A percentile compares a stretch with the other conserved stretches of the same genome.
phyloP scores from a whole-genome alignment of 805 yeast genomes.

The Ogataea pilisensis region DNA sequence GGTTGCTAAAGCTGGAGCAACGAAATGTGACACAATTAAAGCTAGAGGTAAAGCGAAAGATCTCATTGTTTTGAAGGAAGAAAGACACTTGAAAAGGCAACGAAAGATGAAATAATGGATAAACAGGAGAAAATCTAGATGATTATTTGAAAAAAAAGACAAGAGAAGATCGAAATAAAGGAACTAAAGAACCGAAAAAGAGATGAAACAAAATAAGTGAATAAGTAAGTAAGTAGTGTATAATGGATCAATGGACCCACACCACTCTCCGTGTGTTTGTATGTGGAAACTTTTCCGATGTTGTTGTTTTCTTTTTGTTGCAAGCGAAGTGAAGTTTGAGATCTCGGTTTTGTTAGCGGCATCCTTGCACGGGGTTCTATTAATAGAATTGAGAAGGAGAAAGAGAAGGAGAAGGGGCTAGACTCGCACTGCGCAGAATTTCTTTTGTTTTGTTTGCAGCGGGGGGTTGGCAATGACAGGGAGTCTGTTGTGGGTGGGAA shows the following conservation, averaged over 20 bases:
- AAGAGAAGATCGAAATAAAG: neutral
- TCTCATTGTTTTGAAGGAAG: slow-evolving; percentile 13
- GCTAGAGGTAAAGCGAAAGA: slow-evolving; percentile 22
- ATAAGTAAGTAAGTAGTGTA: neutral
- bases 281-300: neutral
- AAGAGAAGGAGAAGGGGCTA: too few species aligned
- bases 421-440: too few species aligned
- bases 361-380: too few species aligned
- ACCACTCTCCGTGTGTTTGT: too few species aligned
- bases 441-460: too few species aligned
- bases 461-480: too few species aligned
- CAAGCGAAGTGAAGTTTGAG: neutral
- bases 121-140: too few species aligned
- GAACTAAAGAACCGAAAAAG: neutral
- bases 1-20: slow-evolving; percentile 47
- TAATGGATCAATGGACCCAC: neutral
- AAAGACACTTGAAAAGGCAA: too few species aligned
- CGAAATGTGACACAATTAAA: slow-evolving; percentile 35
- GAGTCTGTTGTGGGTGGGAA: too few species aligned
- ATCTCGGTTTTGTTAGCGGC: neutral
- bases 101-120: too few species aligned
- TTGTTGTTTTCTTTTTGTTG: neutral
- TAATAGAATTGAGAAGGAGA: too few species aligned
- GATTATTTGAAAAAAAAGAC: neutral
- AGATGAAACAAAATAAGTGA: neutral